Conservation (phyloP, 139 green algal genomes). For the Mychonastes homosphaera region DNA sequence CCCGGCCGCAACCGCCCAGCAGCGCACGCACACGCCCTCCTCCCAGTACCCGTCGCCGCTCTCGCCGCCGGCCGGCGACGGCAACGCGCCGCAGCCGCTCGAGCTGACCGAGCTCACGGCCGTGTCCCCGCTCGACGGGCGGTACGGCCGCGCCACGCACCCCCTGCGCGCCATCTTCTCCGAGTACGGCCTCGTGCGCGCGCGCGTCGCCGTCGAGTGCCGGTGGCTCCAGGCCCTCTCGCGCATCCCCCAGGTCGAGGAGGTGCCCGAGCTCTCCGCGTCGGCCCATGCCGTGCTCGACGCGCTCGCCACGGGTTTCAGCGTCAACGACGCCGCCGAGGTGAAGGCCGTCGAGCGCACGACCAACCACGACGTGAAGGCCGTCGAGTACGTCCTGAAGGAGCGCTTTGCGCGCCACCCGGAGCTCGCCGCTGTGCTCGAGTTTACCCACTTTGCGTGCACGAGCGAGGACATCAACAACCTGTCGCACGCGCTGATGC, state of each 20-base stretch:
- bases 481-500: slow-evolving; percentile 91
- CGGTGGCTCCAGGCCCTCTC: slow-evolving; percentile 90
- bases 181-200: slow-evolving; percentile 94
- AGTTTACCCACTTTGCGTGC: slow-evolving; percentile 99
- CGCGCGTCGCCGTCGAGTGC: slow-evolving; percentile 88
- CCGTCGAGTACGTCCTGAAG: slow-evolving; percentile 98
- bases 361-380: slow-evolving; percentile 99
- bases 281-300: slow-evolving; percentile 73
- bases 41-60: not conserved
- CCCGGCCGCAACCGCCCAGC: too few species aligned
- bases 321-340: slow-evolving; percentile 53
- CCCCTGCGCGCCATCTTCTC: slow-evolving; percentile 78
- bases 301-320: slow-evolving; percentile 52
- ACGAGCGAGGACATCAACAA: slow-evolving; percentile 99
- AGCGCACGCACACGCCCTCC: not conserved
- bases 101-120: slow-evolving; percentile 75
- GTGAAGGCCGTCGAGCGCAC: slow-evolving; percentile 83
- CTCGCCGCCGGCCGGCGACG: too few species aligned
- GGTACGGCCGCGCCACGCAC: slow-evolving; percentile 67
- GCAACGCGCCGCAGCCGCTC: slow-evolving; percentile 25
- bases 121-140: slow-evolving; percentile 78
- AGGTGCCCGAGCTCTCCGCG: slow-evolving; percentile 73
- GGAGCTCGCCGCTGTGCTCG: slow-evolving; percentile 64
- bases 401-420: slow-evolving; percentile 38
- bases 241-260: slow-evolving; percentile 45